Evolutionary conservation across 148 eudicot species (phyloP).

Genomic region (Vaccinium vitisidaea): DNA sequence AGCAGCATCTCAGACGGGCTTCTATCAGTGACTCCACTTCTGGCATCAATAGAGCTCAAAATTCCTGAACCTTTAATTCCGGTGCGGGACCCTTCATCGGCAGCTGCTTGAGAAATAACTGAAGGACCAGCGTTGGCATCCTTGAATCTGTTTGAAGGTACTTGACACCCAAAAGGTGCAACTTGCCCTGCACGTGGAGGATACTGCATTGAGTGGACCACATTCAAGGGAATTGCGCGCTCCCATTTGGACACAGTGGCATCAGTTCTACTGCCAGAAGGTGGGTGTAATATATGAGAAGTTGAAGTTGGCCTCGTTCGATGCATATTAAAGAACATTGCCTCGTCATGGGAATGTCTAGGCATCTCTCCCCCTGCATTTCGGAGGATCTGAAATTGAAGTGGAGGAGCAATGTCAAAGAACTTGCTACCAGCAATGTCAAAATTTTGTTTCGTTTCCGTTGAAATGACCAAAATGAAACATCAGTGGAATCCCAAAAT

Average conservation of each 20-base stretch:
- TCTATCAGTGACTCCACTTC: conserved; percentile 41
- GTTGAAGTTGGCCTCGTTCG: conserved; percentile 43
- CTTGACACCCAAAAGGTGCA: conserved; percentile 46
- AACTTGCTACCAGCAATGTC: neutral
- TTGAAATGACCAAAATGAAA: neutral
- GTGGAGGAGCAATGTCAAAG: conserved; percentile 21
- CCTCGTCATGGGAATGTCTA: conserved; percentile 45
- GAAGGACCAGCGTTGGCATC: conserved; percentile 53
- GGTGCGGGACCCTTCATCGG: conserved; percentile 87
- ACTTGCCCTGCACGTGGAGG: conserved; percentile 42
- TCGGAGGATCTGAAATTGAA: conserved; percentile 51
- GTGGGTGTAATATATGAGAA: conserved; percentile 42
- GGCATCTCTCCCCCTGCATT: conserved; percentile 52
- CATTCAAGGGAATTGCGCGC: conserved; percentile 39
- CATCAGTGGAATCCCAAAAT: neutral
- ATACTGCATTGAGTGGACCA: conserved; percentile 46
- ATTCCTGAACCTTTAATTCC: conserved; percentile 74
- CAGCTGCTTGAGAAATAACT: conserved; percentile 53
- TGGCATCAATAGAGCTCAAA: conserved; percentile 45
- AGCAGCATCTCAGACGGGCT: conserved; percentile 35
- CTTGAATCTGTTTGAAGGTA: conserved; percentile 47
- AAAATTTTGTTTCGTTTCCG: neutral
- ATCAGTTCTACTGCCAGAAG: conserved; percentile 36
- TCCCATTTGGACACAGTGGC: conserved; percentile 47
- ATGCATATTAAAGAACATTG: conserved; percentile 38